Base-by-base conservation (phyloP, 768 basidiomycete genomes). In the Amanita inopinata region DNA sequence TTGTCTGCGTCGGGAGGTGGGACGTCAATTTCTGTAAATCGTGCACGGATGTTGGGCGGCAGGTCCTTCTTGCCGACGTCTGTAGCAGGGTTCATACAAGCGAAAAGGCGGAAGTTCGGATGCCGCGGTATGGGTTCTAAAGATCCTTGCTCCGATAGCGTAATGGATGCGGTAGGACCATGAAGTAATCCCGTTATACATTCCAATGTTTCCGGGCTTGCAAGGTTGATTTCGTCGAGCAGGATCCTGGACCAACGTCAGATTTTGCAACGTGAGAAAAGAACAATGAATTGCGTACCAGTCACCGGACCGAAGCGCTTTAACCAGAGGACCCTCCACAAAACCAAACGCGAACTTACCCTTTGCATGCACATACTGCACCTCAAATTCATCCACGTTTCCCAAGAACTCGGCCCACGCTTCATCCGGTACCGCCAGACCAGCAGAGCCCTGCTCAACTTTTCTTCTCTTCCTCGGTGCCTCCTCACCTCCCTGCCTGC, bases 51-150 rank as follows among this genome's bases (percentile, higher is more conserved):
- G 53, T 83, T 83, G 3, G 87, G 82, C 12, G 91, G 89, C 0
- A 99, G 79, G 54, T 98, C 94, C 54, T 92, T 96, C 67, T 98
- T 99, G 24, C 96, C 96, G 10, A 97, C 86, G 53, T 99, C 96
- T 3, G 93, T 99, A 0, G 96, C 96, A 3, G 96, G 96, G 56
- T 99, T 99, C 96, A 99, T 99, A 59, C 96, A 99, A 3, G 92
- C 92, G 54, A 98, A 98, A 3, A 98, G 70, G 14, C 94, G 85
- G 66, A 99, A 99, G 53, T 94, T 83, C 12, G 90, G 80, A 58
- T 99, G 96, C 0, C 96, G 83, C 37, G 83, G 81, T 20, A 98
- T 73, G 1, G 87, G 84, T 51, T 92, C 88, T 41, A 97, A 62
- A 7, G 89, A 83, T 0, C 93, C 94, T 57, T 92, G 80, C 56